Base-by-base conservation (phyloP, 208 protist species). In the Trypanosoma avium region DNA sequence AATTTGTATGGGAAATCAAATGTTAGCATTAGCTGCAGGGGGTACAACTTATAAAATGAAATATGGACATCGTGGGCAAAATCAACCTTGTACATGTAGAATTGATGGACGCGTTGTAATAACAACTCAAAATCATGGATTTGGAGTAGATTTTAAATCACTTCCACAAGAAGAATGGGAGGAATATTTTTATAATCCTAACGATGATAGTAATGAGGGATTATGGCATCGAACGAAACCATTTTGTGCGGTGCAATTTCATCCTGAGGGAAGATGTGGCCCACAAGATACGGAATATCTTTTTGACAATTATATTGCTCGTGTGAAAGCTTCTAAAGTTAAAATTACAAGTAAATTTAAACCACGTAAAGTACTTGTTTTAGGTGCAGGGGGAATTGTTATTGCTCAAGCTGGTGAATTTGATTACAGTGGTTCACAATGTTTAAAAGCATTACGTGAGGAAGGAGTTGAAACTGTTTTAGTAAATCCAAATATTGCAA, bases 401-500 rank as follows among this genome's bases (percentile, higher is more conserved):
- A 99, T 99, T 74, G 98, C 98, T 35, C 98, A 99, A 86, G 98
- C 98, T 17, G 97, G 98, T 46, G 98, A 99, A 85, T 99, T 99
- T 73, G 98, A 99, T 87, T 99, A 99, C 88, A 98, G 92, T 54
- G 98, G 98, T 47, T 99, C 96, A 22, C 95, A 97, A 69, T 97
- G 95, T 63, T 98, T 99, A 67, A 99, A 99, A 74, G 97, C 97
- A 1, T 81, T 99, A 9, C 98, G 99, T 73, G 97, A 99, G 84
- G 96, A 99, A 81, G 89, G 91, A 58, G 90, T 99, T 24, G 67
- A 97, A 62, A 98, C 97, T 50, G 87, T 99, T 29, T 79, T 99
- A 22, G 97, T 99, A 79, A 99, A 99, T 82, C 97, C 98, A n/a
- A 99, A 99, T 76, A 99, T 99, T 72, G 98, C 98, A 21, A 99